Evolutionary conservation across 768 basidiomycete genomes (phyloP), one percentile per base, ranked within the genome.

Genomic region (Terana coerulea): DNA sequence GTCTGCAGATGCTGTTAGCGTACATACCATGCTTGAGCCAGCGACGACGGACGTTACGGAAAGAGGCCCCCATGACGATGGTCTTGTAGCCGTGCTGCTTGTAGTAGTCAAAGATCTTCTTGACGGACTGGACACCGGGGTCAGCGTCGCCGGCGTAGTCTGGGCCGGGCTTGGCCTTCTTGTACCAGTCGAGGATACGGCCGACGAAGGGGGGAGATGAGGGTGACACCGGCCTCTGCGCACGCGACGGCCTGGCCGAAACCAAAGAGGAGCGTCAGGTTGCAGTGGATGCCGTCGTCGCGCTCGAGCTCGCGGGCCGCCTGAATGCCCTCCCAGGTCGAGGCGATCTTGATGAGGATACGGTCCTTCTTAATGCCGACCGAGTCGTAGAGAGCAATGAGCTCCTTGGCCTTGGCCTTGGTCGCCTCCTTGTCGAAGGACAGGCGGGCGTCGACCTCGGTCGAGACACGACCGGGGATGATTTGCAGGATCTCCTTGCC

Each of bases 141-240:
- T 98, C 95, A 40, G 85, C 82, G 58, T 91, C 92, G 45, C 91
- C 93, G 59, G 84, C 81, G 77, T 94, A 98, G 65, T 75, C 79
- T 76, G 88, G 86, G 42, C 92, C 92, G 52, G 88, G 67, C 59
- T 73, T 83, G 61, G 71, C 60, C 73, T 92, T 91, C 84, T 99
- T 99, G 86, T 99, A 83, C 94, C 94, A 99, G 74, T 99, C 97
- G 59, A 99, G 89, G 68, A 98, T 99, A 70, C 94, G 91, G 57
- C 95, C 97, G 70, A 99, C 97, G 74, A 99, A 98, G 49, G 97
- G n/a, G 97, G 48, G 97, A 98, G 76, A 98, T 98, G 69, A 99
- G 80, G 62, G 95, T 99, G 60, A 98, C 95, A 60, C 88, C 88
- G 51, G 97, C 97, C 74, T 98, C 97, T 54, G 95, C 97, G 68